Evolutionary conservation across 495 filamentous ascomycete species (phyloP).

Genomic region (Oidiodendron maius): DNA sequence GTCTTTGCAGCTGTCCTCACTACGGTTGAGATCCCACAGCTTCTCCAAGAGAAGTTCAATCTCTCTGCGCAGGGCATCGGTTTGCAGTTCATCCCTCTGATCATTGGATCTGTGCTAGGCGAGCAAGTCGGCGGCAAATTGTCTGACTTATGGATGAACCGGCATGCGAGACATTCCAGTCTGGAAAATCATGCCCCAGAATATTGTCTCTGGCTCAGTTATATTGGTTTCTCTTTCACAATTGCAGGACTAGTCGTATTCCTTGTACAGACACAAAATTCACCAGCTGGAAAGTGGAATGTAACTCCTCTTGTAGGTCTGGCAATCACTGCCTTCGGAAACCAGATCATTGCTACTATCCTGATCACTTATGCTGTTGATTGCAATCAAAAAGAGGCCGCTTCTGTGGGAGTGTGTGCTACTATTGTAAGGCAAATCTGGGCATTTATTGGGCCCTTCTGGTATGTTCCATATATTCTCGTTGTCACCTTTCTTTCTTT

Average conservation of each 20-base stretch:
- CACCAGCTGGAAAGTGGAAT: constrained; percentile 33
- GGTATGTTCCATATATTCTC: background rate
- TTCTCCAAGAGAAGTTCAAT: constrained; percentile 42
- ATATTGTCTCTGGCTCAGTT: constrained; percentile 44
- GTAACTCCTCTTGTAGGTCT: constrained; percentile 44
- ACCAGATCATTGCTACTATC: constrained; percentile 49
- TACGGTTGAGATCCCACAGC: constrained; percentile 46
- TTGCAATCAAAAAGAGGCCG: constrained; percentile 40
- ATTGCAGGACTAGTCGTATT: constrained; percentile 47
- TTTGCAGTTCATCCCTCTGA: constrained; percentile 44
- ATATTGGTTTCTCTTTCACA: constrained; percentile 37
- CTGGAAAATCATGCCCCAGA: constrained; percentile 28
- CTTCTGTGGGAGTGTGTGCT: constrained; percentile 48
- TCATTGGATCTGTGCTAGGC: constrained; percentile 48
- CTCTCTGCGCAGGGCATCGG: constrained; percentile 48
- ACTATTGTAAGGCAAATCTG: constrained; percentile 44
- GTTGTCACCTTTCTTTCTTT: constrained; percentile 33
- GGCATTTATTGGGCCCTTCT: constrained; percentile 41
- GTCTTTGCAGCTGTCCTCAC: constrained; percentile 37
- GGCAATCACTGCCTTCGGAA: constrained; percentile 42
- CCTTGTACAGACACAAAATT: constrained; percentile 36
- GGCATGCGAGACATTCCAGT: constrained; percentile 22
- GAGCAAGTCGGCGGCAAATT: constrained; percentile 46
- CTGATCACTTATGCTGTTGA: constrained; percentile 48
- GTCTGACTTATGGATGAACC: constrained; percentile 43